Percentiles rank a stretch among this genome's conserved stretches.
Evolutionary conservation across 169 alveolate species (phyloP).

Genomic region (Plasmodium gonderi): DNA sequence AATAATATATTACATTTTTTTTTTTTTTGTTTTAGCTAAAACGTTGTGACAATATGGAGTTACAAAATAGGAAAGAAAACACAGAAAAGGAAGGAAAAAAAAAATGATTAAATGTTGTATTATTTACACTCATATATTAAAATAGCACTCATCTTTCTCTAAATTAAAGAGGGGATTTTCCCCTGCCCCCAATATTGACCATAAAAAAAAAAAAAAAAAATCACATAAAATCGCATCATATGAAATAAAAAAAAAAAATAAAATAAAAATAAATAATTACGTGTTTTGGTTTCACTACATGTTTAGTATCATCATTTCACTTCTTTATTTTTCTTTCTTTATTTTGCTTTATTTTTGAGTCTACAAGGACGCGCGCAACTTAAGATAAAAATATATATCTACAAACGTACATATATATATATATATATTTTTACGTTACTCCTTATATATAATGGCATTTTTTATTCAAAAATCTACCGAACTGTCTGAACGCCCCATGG

Average conservation of each 20-base stretch:
- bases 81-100: not conserved
- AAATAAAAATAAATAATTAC: not conserved
- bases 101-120: too few species aligned
- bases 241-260: not conserved
- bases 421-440: not conserved
- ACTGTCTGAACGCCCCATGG: not conserved
- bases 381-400: not conserved
- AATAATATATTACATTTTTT: too few species aligned
- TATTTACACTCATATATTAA: not conserved
- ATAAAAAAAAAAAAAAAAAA: slow-evolving; percentile 5
- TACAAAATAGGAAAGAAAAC: not conserved
- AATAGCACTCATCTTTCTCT: not conserved
- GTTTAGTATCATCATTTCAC: not conserved
- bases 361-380: not conserved
- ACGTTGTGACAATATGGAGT: not conserved
- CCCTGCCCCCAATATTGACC: not conserved
- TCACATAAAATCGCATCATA: too few species aligned
- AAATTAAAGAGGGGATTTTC: not conserved
- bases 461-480: not conserved
- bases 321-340: not conserved
- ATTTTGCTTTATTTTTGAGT: not conserved
- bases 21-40: not conserved
- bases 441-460: not conserved
- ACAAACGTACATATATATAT: not conserved
- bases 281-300: not conserved